Conservation (phyloP, 2,329 filamentous ascomycete genomes). For the Cladosporium colombiae region DNA sequence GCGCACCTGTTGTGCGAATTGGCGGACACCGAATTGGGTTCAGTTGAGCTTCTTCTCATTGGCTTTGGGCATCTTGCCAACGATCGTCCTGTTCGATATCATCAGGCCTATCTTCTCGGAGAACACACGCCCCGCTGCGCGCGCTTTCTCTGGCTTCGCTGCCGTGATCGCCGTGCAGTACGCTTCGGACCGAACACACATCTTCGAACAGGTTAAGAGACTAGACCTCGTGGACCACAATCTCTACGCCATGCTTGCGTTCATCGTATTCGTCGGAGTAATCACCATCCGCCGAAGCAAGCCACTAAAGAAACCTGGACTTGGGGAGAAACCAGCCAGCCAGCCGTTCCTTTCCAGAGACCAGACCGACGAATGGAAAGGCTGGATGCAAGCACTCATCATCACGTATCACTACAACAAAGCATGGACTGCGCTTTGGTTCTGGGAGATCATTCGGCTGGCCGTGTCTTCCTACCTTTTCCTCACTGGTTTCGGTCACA, state of each 20-base stretch:
- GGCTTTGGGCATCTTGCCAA: constrained; percentile 35
- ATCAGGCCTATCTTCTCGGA: constrained; percentile 18
- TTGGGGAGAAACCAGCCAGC: constrained; percentile 25
- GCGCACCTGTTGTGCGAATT: constrained; percentile 56
- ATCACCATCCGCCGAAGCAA: constrained; percentile 22
- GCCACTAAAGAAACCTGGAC: constrained; percentile 14
- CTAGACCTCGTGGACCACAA: constrained; percentile 38
- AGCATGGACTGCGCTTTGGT: constrained; percentile 51
- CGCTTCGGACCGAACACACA: constrained; percentile 55
- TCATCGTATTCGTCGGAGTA: constrained; percentile 37
- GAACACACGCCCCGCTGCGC: constrained; percentile 14
- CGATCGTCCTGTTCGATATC: constrained; percentile 20
- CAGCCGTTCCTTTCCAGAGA: constrained; percentile 53
- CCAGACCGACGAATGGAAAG: constrained; percentile 67
- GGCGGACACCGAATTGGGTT: constrained; percentile 41
- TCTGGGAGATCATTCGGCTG: constrained; percentile 58
- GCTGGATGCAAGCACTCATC: constrained; percentile 61
- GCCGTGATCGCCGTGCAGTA: constrained; percentile 40
- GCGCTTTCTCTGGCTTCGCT: constrained; percentile 22
- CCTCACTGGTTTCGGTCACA: constrained; percentile 63
- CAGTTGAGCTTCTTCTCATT: constrained; percentile 40
- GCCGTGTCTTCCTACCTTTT: constrained; percentile 62
- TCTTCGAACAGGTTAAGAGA: constrained; percentile 56
- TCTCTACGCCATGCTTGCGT: constrained; percentile 32
- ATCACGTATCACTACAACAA: constrained; percentile 62